A percentile compares a stretch with the other conserved stretches of the same genome.
phyloP scores from a whole-genome alignment of 495 filamentous ascomycete species.

The Penicillium herquei region DNA sequence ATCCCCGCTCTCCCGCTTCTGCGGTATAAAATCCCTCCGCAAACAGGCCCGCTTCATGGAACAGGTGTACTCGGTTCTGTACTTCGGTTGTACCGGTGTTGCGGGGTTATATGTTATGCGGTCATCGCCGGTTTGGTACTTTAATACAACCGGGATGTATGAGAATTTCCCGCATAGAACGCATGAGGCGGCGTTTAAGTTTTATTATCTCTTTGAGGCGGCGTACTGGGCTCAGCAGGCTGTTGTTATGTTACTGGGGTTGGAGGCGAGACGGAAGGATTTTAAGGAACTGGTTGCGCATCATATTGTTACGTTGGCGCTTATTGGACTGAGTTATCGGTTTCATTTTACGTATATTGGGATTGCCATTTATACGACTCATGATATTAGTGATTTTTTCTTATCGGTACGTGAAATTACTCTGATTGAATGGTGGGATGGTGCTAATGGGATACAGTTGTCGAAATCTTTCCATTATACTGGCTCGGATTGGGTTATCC shows the following conservation, averaged over 20 bases:
- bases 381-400: slow-evolving; percentile 92
- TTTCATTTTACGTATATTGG: slow-evolving; percentile 96
- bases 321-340: slow-evolving; percentile 81
- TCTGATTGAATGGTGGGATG: not conserved
- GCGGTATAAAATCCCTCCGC: slow-evolving; percentile 59
- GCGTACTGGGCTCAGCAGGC: slow-evolving; percentile 91
- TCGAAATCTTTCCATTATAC: slow-evolving; percentile 89
- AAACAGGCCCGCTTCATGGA: slow-evolving; percentile 91
- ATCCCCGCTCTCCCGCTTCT: slow-evolving; percentile 61
- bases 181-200: slow-evolving; percentile 77
- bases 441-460: slow-evolving; percentile 44
- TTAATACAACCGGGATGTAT: slow-evolving; percentile 80
- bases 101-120: slow-evolving; percentile 84
- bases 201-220: slow-evolving; percentile 88
- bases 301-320: slow-evolving; percentile 77
- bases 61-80: slow-evolving; percentile 86
- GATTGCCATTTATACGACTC: slow-evolving; percentile 84
- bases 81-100: slow-evolving; percentile 78
- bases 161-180: slow-evolving; percentile 77
- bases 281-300: slow-evolving; percentile 85
- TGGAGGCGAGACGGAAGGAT: slow-evolving; percentile 88
- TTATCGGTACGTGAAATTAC: slow-evolving; percentile 65
- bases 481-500: slow-evolving; percentile 64
- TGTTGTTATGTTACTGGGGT: slow-evolving; percentile 73
- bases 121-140: slow-evolving; percentile 85